Evolutionary conservation across 148 eudicot species (phyloP).

Genomic region (Vaccinium vitisidaea): DNA sequence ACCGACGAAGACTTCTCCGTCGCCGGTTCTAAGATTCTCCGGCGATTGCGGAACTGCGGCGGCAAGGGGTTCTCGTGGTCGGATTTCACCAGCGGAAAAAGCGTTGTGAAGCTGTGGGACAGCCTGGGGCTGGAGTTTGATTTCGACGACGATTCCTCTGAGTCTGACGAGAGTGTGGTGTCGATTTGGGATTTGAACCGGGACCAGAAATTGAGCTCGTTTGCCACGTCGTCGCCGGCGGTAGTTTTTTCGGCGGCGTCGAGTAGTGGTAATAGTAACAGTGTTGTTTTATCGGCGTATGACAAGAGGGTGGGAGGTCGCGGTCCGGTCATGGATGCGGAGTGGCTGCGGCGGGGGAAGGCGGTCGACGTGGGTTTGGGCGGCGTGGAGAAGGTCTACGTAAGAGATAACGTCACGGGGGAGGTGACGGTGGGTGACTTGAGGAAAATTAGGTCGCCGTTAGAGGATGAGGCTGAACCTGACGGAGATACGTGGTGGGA

Average conservation of each 20-base stretch:
- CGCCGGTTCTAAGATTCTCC: constrained; percentile 40
- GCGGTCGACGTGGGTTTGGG: constrained; percentile 26
- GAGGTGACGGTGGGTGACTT: constrained; percentile 53
- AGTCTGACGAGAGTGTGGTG: constrained; percentile 26
- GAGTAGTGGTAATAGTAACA: not conserved
- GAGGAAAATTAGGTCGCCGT: constrained; percentile 47
- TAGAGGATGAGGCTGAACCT: constrained; percentile 25
- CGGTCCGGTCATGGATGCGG: constrained; percentile 31
- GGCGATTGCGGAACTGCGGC: constrained; percentile 16
- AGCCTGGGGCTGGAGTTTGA: constrained; percentile 45
- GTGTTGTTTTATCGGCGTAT: constrained; percentile 32
- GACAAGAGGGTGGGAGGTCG: constrained; percentile 36
- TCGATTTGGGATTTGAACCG: constrained; percentile 38
- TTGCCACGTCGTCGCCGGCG: constrained; percentile 34
- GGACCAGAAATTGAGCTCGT: constrained; percentile 22
- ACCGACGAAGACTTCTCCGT: constrained; percentile 43
- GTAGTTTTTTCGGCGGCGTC: constrained; percentile 28
- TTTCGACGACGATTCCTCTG: constrained; percentile 10
- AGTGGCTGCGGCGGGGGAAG: constrained; percentile 28
- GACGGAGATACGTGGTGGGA: constrained; percentile 54
- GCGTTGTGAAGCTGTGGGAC: constrained; percentile 80
- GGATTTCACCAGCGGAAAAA: constrained; percentile 52
- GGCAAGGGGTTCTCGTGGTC: constrained; percentile 35
- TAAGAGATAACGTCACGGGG: constrained; percentile 43
- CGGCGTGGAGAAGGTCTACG: constrained; percentile 50